Conservation (phyloP, 805 yeast genomes). For the Candida tammaniensis region DNA sequence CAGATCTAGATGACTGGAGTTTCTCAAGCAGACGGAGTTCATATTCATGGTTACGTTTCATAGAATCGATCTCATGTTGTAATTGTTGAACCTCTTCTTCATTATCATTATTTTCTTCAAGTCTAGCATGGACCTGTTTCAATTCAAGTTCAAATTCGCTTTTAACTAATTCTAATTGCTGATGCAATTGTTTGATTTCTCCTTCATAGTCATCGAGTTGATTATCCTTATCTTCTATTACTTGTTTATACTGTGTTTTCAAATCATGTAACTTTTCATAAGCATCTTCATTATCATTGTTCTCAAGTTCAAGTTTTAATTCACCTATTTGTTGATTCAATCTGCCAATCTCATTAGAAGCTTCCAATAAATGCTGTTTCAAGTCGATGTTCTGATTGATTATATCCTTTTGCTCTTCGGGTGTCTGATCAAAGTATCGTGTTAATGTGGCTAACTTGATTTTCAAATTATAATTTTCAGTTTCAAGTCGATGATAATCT, state of each 20-base stretch:
- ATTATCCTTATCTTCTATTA: slow-evolving; percentile 3
- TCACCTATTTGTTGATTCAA: slow-evolving; percentile 7
- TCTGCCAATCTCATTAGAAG: slow-evolving; percentile 12
- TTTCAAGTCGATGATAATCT: slow-evolving; percentile 25
- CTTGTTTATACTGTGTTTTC: slow-evolving; percentile 5
- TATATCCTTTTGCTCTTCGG: slow-evolving; percentile 36
- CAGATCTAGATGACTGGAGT: too few species aligned
- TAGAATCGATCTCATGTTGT: too few species aligned
- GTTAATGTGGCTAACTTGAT: slow-evolving; percentile 42
- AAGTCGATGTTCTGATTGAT: slow-evolving; percentile 37
- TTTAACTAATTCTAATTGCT: too few species aligned
- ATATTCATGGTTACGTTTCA: too few species aligned
- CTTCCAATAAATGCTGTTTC: slow-evolving; percentile 22
- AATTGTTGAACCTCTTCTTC: too few species aligned
- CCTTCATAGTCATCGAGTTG: slow-evolving; percentile 1
- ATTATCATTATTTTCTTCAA: too few species aligned
- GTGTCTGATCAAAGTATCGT: slow-evolving; percentile 40
- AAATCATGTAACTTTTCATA: slow-evolving; percentile 10
- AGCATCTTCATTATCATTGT: slow-evolving; percentile 1
- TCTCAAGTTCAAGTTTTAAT: background rate
- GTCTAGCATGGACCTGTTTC: too few species aligned
- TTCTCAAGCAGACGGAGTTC: too few species aligned
- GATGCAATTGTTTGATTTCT: background rate
- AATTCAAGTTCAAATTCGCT: too few species aligned
- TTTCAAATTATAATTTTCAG: slow-evolving; percentile 45